A percentile compares a stretch with the other conserved stretches of the same genome.
Evolutionary conservation across 73 alveolate species (phyloP).

Genomic region (Effrenium voratum): DNA sequence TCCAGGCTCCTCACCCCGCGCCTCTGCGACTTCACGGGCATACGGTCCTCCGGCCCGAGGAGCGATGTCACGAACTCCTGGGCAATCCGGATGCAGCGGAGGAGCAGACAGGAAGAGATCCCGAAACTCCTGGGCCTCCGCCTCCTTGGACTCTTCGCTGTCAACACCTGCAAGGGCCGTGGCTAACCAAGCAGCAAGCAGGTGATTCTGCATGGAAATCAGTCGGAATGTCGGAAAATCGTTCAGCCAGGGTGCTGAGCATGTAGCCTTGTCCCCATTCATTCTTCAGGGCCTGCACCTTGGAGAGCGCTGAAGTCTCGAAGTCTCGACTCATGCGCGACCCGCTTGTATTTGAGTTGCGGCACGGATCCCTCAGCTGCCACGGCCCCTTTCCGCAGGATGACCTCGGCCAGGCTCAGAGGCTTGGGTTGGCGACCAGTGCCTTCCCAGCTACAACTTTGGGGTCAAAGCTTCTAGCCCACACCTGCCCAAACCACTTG

Average conservation of each 20-base stretch:
- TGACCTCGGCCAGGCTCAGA: conserved; percentile 6
- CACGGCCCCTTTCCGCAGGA: conserved; percentile 30
- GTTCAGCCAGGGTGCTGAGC: conserved; percentile 51
- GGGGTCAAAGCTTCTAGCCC: too few species aligned
- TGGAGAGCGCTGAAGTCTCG: background rate
- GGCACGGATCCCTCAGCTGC: conserved; percentile 83
- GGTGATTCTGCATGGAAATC: background rate
- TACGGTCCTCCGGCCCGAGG: conserved; percentile 27
- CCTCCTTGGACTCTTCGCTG: conserved; percentile 63
- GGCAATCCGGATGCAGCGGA: background rate
- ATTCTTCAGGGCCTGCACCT: conserved; percentile 82
- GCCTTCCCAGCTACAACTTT: too few species aligned
- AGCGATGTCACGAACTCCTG: conserved; percentile 52
- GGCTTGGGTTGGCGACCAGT: too few species aligned
- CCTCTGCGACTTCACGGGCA: conserved; percentile 90
- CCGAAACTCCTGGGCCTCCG: background rate
- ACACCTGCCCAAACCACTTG: too few species aligned
- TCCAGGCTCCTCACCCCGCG: background rate
- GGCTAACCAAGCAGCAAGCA: background rate
- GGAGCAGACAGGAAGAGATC: too few species aligned
- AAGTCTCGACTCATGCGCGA: background rate
- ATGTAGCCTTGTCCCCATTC: conserved; percentile 91
- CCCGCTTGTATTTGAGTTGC: too few species aligned
- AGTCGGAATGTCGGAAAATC: background rate
- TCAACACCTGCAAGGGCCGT: background rate